Evolutionary conservation across 75 land plant genomes (phyloP).

Genomic region (Picea sitchensis): DNA sequence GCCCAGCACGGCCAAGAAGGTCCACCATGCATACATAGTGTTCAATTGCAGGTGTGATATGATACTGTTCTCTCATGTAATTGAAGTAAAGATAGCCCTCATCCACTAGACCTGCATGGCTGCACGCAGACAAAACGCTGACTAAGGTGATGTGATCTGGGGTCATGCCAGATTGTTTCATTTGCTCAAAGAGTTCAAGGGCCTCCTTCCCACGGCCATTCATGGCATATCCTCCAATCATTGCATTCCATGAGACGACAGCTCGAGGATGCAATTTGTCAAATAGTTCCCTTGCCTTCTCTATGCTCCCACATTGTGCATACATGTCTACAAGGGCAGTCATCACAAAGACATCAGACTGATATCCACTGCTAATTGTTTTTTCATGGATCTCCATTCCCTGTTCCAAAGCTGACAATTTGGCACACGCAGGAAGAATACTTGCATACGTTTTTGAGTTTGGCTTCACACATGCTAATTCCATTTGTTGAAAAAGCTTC

Average conservation of each 20-base stretch:
- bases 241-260: slow-evolving; percentile 48
- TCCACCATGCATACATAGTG: slow-evolving; percentile 54
- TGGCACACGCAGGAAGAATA: slow-evolving; percentile 50
- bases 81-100: slow-evolving; percentile 31
- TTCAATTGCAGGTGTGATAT: slow-evolving; percentile 32
- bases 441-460: slow-evolving; percentile 37
- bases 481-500: slow-evolving; percentile 36
- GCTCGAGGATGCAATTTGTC: slow-evolving; percentile 11
- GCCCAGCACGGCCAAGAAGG: slow-evolving; percentile 42
- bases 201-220: slow-evolving; percentile 38
- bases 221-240: slow-evolving; percentile 53
- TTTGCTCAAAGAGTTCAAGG: slow-evolving; percentile 29
- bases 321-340: slow-evolving; percentile 35
- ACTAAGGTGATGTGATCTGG: slow-evolving; percentile 50
- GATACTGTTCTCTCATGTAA: slow-evolving; percentile 31
- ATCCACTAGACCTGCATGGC: slow-evolving; percentile 43
- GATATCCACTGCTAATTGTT: slow-evolving; percentile 17
- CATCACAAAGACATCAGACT: slow-evolving; percentile 18
- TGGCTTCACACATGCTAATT: slow-evolving; percentile 22
- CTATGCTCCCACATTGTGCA: slow-evolving; percentile 23
- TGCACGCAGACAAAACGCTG: slow-evolving; percentile 42
- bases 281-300: slow-evolving; percentile 39
- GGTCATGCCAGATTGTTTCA: slow-evolving; percentile 29
- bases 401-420: slow-evolving; percentile 39
- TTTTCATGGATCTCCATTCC: slow-evolving; percentile 54